Evolutionary conservation across 208 protist species (phyloP), one percentile per base, ranked within the genome.

Genomic region (Blastocrithidia nonstop): DNA sequence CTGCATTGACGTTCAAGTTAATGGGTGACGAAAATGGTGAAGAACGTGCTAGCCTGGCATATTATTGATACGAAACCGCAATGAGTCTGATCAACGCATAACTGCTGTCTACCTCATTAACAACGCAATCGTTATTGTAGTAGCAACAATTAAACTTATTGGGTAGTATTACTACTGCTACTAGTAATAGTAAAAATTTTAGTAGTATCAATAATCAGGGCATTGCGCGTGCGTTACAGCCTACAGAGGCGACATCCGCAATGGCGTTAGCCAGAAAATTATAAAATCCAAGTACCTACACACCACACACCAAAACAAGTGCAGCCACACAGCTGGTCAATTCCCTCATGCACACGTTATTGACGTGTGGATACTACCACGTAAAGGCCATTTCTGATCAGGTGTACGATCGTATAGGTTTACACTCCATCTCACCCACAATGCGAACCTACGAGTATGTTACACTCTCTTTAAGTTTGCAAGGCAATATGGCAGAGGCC

Each of bases 331-430:
- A 86, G 47, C 57, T 86, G 17, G 62, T 61, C 0, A 91, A 91
- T 35, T 65, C 71, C 15, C 51, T 91, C 17, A 91, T 91, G 82
- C 54, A 58, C 23, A 44, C 65, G 20, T 65, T 86, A 17, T 52
- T 88, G 43, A 84, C 65, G 15, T 87, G 74, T 49, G 82, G 82
- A 42, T 91, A 82, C 54, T 28, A 47, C 32, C 68, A 84, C 46
- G 77, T 86, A 13, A 54, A 61, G 25, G 74, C 78, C 11, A 59
- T 93, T 8, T 54, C 72, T 0, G 54, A 74, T 31, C 50, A 61
- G 0, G 56, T 88, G 15, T 93, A 93, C 56, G 84, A 93, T 51
- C 59, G 62, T 25, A 86, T 93, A 67, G 84, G 84, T 4, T 41
- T 47, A 1, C 63, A 50, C 21, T 66, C 71, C 36, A 69, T 93